Evolutionary conservation across 192 early-diverging fungal species (phyloP).

Genomic region (Coemansia sp.): DNA sequence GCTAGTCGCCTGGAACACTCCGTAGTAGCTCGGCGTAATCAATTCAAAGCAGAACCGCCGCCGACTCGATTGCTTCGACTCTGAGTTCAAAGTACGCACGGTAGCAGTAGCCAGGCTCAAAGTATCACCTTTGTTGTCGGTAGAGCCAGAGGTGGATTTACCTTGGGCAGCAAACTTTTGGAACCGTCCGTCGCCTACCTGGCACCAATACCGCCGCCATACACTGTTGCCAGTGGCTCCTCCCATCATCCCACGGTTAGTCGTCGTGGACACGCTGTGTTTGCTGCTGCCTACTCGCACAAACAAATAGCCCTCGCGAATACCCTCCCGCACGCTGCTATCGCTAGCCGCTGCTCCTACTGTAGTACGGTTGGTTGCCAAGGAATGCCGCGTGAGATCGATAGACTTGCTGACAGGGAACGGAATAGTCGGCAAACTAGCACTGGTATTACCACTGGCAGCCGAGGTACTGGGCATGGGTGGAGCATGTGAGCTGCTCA

Average conservation of each 20-base stretch:
- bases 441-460: background rate
- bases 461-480: background rate
- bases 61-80: slow-evolving; percentile 31
- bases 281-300: slow-evolving; percentile 19
- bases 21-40: slow-evolving; percentile 73
- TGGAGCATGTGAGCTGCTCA: slow-evolving; percentile 5
- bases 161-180: slow-evolving; percentile 19
- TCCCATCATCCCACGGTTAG: slow-evolving; percentile 30
- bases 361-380: background rate
- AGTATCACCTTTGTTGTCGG: slow-evolving; percentile 20
- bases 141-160: background rate
- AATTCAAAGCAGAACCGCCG: slow-evolving; percentile 82
- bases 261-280: slow-evolving; percentile 10
- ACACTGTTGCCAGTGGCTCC: slow-evolving; percentile 13
- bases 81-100: slow-evolving; percentile 35
- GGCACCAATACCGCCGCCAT: slow-evolving; percentile 56
- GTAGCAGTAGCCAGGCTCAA: slow-evolving; percentile 39
- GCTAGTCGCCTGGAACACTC: slow-evolving; percentile 75
- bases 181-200: slow-evolving; percentile 40
- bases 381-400: slow-evolving; percentile 18
- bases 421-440: slow-evolving; percentile 10
- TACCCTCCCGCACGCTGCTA: slow-evolving; percentile 13
- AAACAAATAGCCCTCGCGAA: slow-evolving; percentile 48
- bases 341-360: background rate
- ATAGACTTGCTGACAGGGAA: slow-evolving; percentile 13